Evolutionary conservation across 1,139 yeast genomes (phyloP), one percentile per base, ranked within the genome.

Genomic region (Blastobotrys malaysiensis): DNA sequence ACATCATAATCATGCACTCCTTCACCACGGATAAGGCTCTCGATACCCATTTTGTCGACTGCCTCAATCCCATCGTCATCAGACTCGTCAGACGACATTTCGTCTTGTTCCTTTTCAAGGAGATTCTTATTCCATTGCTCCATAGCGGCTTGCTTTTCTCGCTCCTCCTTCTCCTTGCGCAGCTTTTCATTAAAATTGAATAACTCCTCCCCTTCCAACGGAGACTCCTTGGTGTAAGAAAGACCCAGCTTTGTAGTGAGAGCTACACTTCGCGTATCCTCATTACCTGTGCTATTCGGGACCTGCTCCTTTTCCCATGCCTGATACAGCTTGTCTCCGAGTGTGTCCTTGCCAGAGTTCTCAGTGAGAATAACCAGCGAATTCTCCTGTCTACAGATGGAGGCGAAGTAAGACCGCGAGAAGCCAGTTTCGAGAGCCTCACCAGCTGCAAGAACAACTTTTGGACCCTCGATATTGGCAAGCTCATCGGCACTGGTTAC

Each of bases 361-460:
- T 89, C 95, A 0, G 97, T 89, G 54, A 93, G 68, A 2, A 91
- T 74, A 1, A 90, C 76, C 0, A 95, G 82, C 1, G 87, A 84
- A 53, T 79, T 79, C 44, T 83, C 86, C 62, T 81, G 82, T 24
- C 76, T 75, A 65, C 95, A 85, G 36, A 88, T 66, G 46, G 76
- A 77, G 45, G 78, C 73, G 54, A 91, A 77, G 1, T 82, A 79
- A 46, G 77, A 75, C 19, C 82, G 74, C 0, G 93, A 73, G 24
- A 87, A 84, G 0, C 95, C 95, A 52, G 74, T 74, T 50, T 79
- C 81, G 52, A 88, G 68, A 46, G 86, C 88, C 20, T 81, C 79
- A 14, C 93, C 93, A 0, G 95, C 81, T 22, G 91, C 88, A 59
- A 93, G 82, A 2, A 93, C 84, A 50, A 93, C 84, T 65, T 88